Conservation (phyloP, 768 basidiomycete genomes). For the Tephrocybe sp. region DNA sequence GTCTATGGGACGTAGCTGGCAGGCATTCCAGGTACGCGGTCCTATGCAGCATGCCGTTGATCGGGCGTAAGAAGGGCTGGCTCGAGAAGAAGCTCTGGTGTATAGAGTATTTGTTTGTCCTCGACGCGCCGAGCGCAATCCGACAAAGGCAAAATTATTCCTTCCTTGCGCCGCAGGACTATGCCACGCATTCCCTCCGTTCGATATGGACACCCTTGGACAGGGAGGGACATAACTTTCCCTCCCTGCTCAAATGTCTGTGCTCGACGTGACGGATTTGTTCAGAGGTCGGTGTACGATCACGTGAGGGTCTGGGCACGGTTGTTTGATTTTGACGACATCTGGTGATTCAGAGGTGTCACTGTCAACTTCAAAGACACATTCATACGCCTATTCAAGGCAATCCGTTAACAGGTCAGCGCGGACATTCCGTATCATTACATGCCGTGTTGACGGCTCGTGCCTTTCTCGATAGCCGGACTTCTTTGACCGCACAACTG, state of each 20-base stretch:
- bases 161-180: not conserved
- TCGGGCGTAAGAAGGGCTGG: slow-evolving; percentile 15
- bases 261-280: too few relatives aligned
- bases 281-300: too few relatives aligned
- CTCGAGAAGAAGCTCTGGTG: not conserved
- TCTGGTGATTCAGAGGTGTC: not conserved
- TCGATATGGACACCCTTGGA: not conserved
- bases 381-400: not conserved
- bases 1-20: not conserved
- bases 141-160: not conserved
- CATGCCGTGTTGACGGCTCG: not conserved
- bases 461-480: not conserved
- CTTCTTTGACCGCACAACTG: not conserved
- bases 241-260: not conserved
- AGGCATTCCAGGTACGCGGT: slow-evolving; percentile 16
- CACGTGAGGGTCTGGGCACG: too few relatives aligned
- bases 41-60: slow-evolving; percentile 6
- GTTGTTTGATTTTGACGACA: too few relatives aligned
- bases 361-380: not conserved
- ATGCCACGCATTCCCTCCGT: not conserved
- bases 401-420: not conserved
- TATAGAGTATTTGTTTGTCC: not conserved
- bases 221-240: not conserved
- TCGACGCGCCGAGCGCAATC: not conserved
- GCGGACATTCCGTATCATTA: not conserved